Evolutionary conservation across 345 rosid genomes (phyloP), one percentile per base, ranked within the genome.

Genomic region (Barbarea vulgaris): DNA sequence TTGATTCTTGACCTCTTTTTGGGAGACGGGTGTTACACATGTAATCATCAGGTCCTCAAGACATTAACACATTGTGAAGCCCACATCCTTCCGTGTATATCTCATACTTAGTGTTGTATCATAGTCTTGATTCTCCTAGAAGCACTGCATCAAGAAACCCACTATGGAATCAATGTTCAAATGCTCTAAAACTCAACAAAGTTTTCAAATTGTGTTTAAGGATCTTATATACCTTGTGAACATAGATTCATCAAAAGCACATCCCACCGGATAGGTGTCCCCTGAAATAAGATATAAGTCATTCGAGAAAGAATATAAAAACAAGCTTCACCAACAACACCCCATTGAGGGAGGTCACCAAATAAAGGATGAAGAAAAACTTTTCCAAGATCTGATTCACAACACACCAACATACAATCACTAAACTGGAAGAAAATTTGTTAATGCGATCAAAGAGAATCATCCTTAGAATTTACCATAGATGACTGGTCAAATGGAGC

Each of bases 291-390:
- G 2, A 27, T 47, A 28, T 9, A 21, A 73, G 7, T 73, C 19
- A 63, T 73, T 19, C 6, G 18, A 41, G 63, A 39, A 15, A 15
- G 1, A 14, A 44, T 6, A 41, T 6, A 3, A 2, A n/a, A 31
- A 31, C 4, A 33, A 17, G 11, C 27, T 27, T 84, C 60, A 86
- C 96, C 98, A 27, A 91, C 96, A 31, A 88, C 93, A 69, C 93
- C 98, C 97, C 98, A 93, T 39, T 93, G 98, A 67, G 96, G 93
- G 14, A 91, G 97, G 73, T 64, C 92, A 44, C 98, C 97, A 67
- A 93, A 91, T 72, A 75, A 74, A 6, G 91, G 85, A 56, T 75
- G 93, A 70, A 87, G 89, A 69, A 93, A 87, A 58, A 91, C 93
- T 80, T 89, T 91, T 57, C 97, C 97, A 21, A 89, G 89, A 86